Percentiles rank a stretch among this genome's conserved stretches.
Evolutionary conservation across 257 asterid species (phyloP).

Genomic region (Prunella vulgaris): DNA sequence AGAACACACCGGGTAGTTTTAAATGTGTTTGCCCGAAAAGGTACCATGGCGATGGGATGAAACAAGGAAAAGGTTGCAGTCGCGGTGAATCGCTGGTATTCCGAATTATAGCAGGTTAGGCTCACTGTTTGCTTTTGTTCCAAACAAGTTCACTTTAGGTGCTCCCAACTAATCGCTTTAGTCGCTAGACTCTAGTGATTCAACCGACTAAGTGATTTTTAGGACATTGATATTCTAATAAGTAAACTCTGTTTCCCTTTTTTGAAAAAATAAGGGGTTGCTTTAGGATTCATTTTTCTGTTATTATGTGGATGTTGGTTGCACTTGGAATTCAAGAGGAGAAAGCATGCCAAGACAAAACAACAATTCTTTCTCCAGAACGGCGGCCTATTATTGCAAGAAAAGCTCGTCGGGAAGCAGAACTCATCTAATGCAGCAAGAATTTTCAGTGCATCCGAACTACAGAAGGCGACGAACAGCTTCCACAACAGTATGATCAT

Average conservation of each 20-base stretch:
- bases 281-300: constrained; percentile 19
- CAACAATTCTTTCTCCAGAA: constrained; percentile 3
- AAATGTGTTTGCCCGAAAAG: constrained; percentile 31
- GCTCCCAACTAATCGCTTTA: too few species aligned
- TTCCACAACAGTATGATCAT: not conserved
- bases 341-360: constrained; percentile 2
- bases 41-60: constrained; percentile 29
- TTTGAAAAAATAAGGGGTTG: constrained; percentile 1
- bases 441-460: constrained; percentile 15
- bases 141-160: too few species aligned
- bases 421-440: constrained; percentile 5
- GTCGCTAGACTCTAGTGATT: too few species aligned
- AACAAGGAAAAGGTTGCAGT: constrained; percentile 13
- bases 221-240: too few species aligned
- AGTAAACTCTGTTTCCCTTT: too few species aligned
- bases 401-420: constrained; percentile 18
- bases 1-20: constrained; percentile 21
- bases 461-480: constrained; percentile 19
- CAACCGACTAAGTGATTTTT: too few species aligned
- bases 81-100: not conserved
- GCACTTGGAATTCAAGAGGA: constrained; percentile 24
- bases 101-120: constrained; percentile 21
- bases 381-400: constrained; percentile 27
- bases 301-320: constrained; percentile 10
- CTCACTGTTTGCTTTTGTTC: not conserved